Percentiles rank a stretch among this genome's conserved stretches.
These are phyloP conservation scores for Odontarrhena argentea DNA, from an alignment of 345 rosid species.

Conservation along the genomic window DNA sequence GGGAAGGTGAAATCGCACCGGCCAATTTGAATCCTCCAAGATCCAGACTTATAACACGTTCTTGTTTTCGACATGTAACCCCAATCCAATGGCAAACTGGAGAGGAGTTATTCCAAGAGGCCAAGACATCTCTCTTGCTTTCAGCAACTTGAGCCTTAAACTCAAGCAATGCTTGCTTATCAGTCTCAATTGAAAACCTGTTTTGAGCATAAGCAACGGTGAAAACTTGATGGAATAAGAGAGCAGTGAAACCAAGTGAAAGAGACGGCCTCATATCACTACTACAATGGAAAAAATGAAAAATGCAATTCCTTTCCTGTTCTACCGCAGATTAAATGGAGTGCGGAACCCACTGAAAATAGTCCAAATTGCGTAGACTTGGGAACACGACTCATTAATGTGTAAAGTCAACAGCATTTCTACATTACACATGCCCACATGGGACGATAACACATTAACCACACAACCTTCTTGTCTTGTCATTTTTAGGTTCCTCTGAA, in stretches of 20 bases:
- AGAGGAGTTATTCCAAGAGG: constrained; percentile 31
- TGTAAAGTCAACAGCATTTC: not conserved
- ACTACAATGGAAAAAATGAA: constrained; percentile 12
- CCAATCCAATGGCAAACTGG: constrained; percentile 42
- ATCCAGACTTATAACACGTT: constrained; percentile 40
- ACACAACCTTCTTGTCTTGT: not conserved
- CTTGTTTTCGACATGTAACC: constrained; percentile 24
- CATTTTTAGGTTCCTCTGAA: not conserved
- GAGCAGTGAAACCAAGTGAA: constrained; percentile 26
- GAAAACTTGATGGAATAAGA: constrained; percentile 11
- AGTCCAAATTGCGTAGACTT: not conserved
- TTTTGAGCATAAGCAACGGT: constrained; percentile 1
- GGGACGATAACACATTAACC: no score
- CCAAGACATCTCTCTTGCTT: constrained; percentile 27
- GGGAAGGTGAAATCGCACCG: constrained; percentile 40
- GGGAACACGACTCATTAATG: not conserved
- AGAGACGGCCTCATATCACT: constrained; percentile 32
- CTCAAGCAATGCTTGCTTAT: constrained; percentile 27
- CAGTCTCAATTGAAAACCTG: constrained; percentile 37
- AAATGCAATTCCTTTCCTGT: not conserved
- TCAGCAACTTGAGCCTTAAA: constrained; percentile 38
- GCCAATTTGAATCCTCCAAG: constrained; percentile 24
- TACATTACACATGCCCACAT: not conserved
- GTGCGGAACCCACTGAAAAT: constrained; percentile 9
- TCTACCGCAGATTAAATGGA: not conserved